Conservation (phyloP, 305 asterid species). For the Euphrasia arctica region DNA sequence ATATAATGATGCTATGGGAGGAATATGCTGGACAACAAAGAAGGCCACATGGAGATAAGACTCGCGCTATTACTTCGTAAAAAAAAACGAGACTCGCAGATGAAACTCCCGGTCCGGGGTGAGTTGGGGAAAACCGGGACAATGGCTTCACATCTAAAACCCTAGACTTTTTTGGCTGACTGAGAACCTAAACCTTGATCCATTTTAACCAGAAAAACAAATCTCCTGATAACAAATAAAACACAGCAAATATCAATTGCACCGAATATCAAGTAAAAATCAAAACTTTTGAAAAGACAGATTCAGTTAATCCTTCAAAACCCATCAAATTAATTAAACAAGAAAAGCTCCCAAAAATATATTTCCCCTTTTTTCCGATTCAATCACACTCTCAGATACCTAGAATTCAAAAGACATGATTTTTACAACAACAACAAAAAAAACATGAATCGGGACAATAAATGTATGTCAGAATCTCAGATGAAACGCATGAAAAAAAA, state of each 20-base stretch:
- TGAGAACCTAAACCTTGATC: constrained; percentile 59
- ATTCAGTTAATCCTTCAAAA: not conserved
- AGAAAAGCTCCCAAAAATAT: too few species aligned
- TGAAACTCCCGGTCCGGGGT: constrained; percentile 69
- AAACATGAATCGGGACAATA: not conserved
- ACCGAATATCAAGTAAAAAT: too few species aligned
- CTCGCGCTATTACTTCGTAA: constrained; percentile 53
- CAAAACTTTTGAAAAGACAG: not conserved
- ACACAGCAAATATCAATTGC: not conserved
- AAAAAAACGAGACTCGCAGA: constrained; percentile 80
- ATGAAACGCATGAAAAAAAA: not conserved
- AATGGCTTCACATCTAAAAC: constrained; percentile 70
- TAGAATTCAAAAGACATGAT: too few species aligned
- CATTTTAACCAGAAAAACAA: constrained; percentile 39
- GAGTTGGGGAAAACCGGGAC: constrained; percentile 72
- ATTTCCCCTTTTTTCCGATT: too few species aligned
- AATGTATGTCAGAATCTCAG: too few species aligned
- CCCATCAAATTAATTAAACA: not conserved
- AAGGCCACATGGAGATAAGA: constrained; percentile 71
- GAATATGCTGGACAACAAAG: constrained; percentile 76
- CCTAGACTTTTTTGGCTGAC: constrained; percentile 59
- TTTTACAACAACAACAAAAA: too few species aligned
- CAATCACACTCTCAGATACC: too few species aligned
- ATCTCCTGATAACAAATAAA: not conserved
- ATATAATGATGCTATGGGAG: constrained; percentile 48